Base-by-base conservation (phyloP, 208 protist genomes). In the Leishmania gerbilli region DNA sequence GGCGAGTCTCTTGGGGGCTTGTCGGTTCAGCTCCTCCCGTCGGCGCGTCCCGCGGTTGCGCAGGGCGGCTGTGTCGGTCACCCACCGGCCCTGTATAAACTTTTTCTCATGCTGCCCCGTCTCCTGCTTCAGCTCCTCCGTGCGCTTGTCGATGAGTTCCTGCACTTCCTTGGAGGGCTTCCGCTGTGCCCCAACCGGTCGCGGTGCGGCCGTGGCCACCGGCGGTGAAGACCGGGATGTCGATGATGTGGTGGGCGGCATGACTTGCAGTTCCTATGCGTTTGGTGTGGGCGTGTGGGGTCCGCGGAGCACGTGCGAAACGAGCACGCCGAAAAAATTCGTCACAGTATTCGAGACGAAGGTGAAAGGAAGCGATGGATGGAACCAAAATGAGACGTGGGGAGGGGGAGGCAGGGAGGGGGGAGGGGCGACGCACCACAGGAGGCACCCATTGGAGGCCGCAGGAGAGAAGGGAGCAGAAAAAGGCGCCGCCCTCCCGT, bases 41-140 rank as follows among this genome's bases (percentile, higher is more conserved):
- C 86, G 88, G 13, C 88, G 87, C 5, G 89, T 76, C 71, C 89
- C 90, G 21, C 80, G 82, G 79, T 96, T 92, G 71, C 88, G 87
- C 69, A 96, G 76, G 13, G 91, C 92, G 58, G 84, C 83, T 37
- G 76, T 89, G 82, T 97, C 93, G 37, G 95, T 95, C 11, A 96
- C 92, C 91, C 92, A 95, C 21, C 92, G 90, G 3, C 95, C 95
- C 56, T 93, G 88, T 37, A 97, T 71, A 67, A 94, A 93, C 31
- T 76, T 71, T 56, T 85, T 84, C 82, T 97, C 92, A 34, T 94
- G 88, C 40, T 78, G 13, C 0, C 37, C 55, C 31, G 79, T 77
- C 21, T 84, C 86, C 67, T 74, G 81, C n/a, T 81, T 62, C n/a
- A 96, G 87, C 78, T 95, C 89, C 40, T 77, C 83, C 4, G 77